These are phyloP conservation scores for Stephania japonica DNA, from an alignment of 164 flowering plant genomes.

Conservation along the genomic window DNA sequence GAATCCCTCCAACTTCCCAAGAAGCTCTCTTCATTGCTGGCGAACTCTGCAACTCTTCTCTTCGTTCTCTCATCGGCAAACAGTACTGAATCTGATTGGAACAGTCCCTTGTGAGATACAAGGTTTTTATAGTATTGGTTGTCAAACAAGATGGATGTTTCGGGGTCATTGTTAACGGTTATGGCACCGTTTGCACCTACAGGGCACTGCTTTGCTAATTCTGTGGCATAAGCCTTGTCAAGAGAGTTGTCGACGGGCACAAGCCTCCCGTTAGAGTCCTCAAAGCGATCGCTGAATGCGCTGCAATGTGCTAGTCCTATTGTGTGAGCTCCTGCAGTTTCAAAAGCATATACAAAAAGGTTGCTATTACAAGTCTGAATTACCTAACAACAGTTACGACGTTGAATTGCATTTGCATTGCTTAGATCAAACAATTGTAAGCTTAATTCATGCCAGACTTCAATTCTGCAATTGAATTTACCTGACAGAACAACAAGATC, in stretches of 20 bases:
- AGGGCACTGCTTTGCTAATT: constrained; percentile 47
- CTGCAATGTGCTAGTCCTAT: constrained; percentile 70
- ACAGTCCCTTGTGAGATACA: constrained; percentile 47
- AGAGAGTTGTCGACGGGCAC: constrained; percentile 45
- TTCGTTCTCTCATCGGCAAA: constrained; percentile 42
- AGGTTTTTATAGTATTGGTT: constrained; percentile 61
- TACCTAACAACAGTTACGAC: too few species aligned
- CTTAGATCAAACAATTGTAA: background rate
- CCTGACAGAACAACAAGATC: constrained; percentile 77
- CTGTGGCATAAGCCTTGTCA: constrained; percentile 43
- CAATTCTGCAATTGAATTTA: constrained; percentile 14
- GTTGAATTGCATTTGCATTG: background rate
- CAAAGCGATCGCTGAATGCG: constrained; percentile 63
- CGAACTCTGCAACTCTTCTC: constrained; percentile 36
- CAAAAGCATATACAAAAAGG: too few species aligned
- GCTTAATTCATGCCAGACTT: background rate
- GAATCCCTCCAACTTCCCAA: constrained; percentile 55
- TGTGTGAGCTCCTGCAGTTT: constrained; percentile 68
- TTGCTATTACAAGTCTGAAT: background rate
- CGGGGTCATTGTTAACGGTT: constrained; percentile 55
- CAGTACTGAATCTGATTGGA: constrained; percentile 66
- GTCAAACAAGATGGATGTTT: constrained; percentile 49
- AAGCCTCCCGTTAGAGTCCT: constrained; percentile 45
- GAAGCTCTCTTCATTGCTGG: constrained; percentile 41
- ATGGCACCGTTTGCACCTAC: constrained; percentile 28